Conservation (phyloP, 108 stramenopile species). For the Bacterosira constricta region DNA sequence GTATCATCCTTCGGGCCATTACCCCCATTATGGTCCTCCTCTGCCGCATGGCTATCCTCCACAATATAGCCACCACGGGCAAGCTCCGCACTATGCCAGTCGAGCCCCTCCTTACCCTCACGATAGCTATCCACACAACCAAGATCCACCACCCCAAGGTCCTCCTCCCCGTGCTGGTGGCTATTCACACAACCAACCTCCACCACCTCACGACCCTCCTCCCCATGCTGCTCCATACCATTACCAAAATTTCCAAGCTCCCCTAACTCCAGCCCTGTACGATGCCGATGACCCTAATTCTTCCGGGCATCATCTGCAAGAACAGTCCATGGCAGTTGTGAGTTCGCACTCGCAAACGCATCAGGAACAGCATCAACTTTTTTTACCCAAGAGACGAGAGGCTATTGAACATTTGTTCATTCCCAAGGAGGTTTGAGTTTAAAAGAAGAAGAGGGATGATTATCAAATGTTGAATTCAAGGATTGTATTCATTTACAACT, state of each 20-base stretch:
- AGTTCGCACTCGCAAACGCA: conserved; percentile 4
- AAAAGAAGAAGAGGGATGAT: too few relatives aligned
- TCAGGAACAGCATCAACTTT: conserved; percentile 1
- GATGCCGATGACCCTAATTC: neutral
- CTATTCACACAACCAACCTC: neutral
- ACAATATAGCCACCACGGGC: conserved; percentile 13
- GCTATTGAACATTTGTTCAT: conserved; percentile 43
- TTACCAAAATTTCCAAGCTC: neutral
- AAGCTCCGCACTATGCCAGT: too few relatives aligned
- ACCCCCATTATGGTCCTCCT: neutral
- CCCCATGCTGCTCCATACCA: neutral
- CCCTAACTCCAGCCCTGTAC: neutral
- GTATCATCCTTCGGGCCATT: neutral
- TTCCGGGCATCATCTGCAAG: too few relatives aligned
- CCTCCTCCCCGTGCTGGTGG: neutral
- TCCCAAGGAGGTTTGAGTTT: conserved; percentile 25
- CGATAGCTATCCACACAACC: neutral
- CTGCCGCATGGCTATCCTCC: neutral
- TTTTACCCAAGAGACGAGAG: conserved; percentile 37
- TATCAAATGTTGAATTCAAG: too few relatives aligned
- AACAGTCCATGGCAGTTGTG: too few relatives aligned
- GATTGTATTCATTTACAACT: too few relatives aligned
- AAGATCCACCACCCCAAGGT: neutral
- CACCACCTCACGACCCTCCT: neutral
- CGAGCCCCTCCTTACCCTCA: neutral